Base-by-base conservation (phyloP, 2,329 filamentous ascomycete species). In the Ophiocordyceps robertsii region DNA sequence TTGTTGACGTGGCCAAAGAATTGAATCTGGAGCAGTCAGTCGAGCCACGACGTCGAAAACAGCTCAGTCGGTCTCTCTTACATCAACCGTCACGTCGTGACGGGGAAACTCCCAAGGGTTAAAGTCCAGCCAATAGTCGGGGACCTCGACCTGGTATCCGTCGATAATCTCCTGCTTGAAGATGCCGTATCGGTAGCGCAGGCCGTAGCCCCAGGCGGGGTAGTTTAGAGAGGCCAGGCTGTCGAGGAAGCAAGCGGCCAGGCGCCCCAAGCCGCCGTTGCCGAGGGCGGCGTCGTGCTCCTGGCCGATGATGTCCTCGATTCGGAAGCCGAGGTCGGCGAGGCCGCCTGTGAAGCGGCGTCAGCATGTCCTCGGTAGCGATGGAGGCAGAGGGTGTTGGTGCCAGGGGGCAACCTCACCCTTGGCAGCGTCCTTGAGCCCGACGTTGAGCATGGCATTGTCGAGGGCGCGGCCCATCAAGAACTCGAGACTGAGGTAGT, bases 121-220 rank as follows among this genome's bases (percentile, higher is more conserved):
- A 65, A 96, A 95, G 61, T 96, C 92, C 42, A 98, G 77, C 92
- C 92, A 98, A 67, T 98, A 96, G 62, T 98, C 92, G 17, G 92
- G 92, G 45, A 96, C 84, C 59, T 98, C 92, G 49, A 98, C 88
- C 64, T 98, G 92, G 61, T 95, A 98, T 44, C 92, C 92, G 56
- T 96, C 84, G 46, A 95, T 81, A 54, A 98, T 96, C 68, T 96
- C 92, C 69, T 98, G 92, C 70, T 96, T 96, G 79, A 98, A 98
- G 61, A 98, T 98, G 59, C 85, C 85, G 60, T 96, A 96, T 61
- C 88, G 75, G 69, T 98, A 98, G 56, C 92, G 80, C 52, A 98
- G 69, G 43, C 90, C 92, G 56, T 98, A 98, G 31, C 92, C 92
- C 92, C 92, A 98, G 17, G 92, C 92, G 10, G 92, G 86, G 61